phyloP scores from a whole-genome alignment of 371 early-diverging fungal species.

The Rhizomucor pusillus region DNA sequence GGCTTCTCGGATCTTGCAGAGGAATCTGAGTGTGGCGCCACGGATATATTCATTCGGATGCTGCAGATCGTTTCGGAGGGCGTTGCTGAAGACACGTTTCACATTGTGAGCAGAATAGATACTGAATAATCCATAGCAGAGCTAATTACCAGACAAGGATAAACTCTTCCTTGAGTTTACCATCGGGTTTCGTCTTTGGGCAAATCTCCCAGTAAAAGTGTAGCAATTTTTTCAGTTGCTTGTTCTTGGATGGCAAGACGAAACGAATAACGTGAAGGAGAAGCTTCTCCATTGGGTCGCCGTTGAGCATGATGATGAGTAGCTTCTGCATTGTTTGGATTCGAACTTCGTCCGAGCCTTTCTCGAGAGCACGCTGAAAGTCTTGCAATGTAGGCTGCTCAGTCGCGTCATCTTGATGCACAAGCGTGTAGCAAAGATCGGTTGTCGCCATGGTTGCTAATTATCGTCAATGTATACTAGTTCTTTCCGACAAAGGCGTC shows the following conservation, averaged over 20 bases:
- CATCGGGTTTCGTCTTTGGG: slow-evolving; percentile 89
- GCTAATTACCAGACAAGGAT: slow-evolving; percentile 85
- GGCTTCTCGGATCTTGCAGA: slow-evolving; percentile 92
- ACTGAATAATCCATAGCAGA: neutral
- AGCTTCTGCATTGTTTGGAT: slow-evolving; percentile 92
- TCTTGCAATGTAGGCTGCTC: slow-evolving; percentile 67
- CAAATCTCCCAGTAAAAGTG: slow-evolving; percentile 97
- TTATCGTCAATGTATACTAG: no score
- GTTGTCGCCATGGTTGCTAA: slow-evolving; percentile 17
- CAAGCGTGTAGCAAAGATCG: slow-evolving; percentile 70
- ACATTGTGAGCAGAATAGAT: neutral
- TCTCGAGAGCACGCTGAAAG: slow-evolving; percentile 80
- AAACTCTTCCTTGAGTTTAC: slow-evolving; percentile 94
- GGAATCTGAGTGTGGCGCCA: slow-evolving; percentile 92
- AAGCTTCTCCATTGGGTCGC: slow-evolving; percentile 86
- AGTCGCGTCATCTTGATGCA: slow-evolving; percentile 65
- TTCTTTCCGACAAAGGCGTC: no score
- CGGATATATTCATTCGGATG: slow-evolving; percentile 99
- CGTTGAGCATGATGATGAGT: slow-evolving; percentile 86
- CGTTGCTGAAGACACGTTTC: slow-evolving; percentile 68
- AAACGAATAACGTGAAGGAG: slow-evolving; percentile 97
- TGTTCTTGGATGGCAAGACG: slow-evolving; percentile 89
- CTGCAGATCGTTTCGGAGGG: slow-evolving; percentile 95
- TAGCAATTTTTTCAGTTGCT: slow-evolving; percentile 93
- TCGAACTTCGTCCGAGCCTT: slow-evolving; percentile 88